Base-by-base conservation (phyloP, 2,329 filamentous ascomycete species). In the Dactylonectria macrodidyma region DNA sequence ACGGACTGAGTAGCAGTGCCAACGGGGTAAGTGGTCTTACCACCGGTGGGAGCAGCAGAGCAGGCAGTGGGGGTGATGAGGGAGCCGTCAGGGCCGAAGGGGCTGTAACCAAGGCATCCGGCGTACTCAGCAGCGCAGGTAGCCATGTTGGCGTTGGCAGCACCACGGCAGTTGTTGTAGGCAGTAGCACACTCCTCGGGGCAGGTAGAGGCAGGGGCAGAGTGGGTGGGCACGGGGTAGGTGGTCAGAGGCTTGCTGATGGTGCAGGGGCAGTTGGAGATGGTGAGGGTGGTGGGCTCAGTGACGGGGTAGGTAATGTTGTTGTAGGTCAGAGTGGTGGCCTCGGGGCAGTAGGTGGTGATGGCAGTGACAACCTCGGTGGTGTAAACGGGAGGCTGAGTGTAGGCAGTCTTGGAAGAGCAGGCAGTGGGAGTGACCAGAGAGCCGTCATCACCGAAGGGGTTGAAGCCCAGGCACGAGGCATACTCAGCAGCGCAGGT, bases 261-360 rank as follows among this genome's bases (percentile, higher is more conserved):
- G 16, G 48, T 52, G 48, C 48, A 52, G 48, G 48, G 48, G 48
- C 48, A 52, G 48, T 52, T n/a, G 7, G 48, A 33, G 48, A 52
- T n/a, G 9, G 48, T 52, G 26, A 52, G 33, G 48, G 48, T 52
- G 48, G 48, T 52, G 44, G 67, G 52, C 46, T 68, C 56, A 16
- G 62, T 62, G 11, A 66, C 67, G 19, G 38, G 52, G 11, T 66
- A 72, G 8, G 71, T 60, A 50, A 59, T 61, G 11, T 59, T 50
- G 48, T 52, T 52, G 48, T 33, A 52, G 0, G 48, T 33, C 6
- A 52, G 48, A 16, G 48, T 52, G 10, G 48, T 92, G 67, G 90
- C 79, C 70, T 76, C 84, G 7, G 91, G 90, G 88, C 91, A 93
- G 87, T 85, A 92, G 76, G 91, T 93, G 81, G 87, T 90, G 82